Conservation (phyloP, 2,329 filamentous ascomycete species). For the Esteya vermicola region DNA sequence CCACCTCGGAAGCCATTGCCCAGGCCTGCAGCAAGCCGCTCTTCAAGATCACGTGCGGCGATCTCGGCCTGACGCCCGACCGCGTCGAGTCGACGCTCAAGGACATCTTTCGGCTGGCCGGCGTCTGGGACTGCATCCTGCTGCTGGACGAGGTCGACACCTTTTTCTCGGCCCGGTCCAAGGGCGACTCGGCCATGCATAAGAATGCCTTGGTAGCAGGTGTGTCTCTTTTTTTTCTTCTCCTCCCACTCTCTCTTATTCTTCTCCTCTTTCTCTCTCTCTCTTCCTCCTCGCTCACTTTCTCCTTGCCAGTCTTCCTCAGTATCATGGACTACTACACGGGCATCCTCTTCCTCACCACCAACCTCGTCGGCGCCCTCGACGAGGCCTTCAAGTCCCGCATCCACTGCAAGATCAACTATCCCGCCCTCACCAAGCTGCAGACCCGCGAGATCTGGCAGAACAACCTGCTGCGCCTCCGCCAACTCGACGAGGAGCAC, state of each 20-base stretch:
- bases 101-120: conserved; percentile 10
- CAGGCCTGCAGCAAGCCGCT: conserved; percentile 27
- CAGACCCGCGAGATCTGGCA: conserved; percentile 10
- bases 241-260: too few species aligned
- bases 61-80: conserved; percentile 25
- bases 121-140: conserved; percentile 12
- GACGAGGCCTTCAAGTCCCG: conserved; percentile 36
- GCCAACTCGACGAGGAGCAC: conserved; percentile 6
- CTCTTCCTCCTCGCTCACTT: too few species aligned
- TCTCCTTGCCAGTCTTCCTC: conserved; percentile 27
- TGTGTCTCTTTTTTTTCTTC: too few species aligned
- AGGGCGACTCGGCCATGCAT: conserved; percentile 12
- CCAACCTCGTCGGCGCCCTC: conserved; percentile 31
- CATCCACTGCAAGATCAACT: conserved; percentile 30
- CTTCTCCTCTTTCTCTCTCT: too few species aligned
- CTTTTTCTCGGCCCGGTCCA: conserved; percentile 10
- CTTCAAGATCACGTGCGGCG: conserved; percentile 34
- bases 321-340: conserved; percentile 31
- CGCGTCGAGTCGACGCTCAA: conserved; percentile 17
- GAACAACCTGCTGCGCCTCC: conserved; percentile 8
- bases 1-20: conserved; percentile 24
- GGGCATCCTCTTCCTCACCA: conserved; percentile 35
- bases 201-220: conserved; percentile 19
- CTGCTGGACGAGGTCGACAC: conserved; percentile 14
- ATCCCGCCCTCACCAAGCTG: conserved; percentile 12